Conservation (phyloP, 805 yeast genomes). For the Lachancea nothofagi region DNA sequence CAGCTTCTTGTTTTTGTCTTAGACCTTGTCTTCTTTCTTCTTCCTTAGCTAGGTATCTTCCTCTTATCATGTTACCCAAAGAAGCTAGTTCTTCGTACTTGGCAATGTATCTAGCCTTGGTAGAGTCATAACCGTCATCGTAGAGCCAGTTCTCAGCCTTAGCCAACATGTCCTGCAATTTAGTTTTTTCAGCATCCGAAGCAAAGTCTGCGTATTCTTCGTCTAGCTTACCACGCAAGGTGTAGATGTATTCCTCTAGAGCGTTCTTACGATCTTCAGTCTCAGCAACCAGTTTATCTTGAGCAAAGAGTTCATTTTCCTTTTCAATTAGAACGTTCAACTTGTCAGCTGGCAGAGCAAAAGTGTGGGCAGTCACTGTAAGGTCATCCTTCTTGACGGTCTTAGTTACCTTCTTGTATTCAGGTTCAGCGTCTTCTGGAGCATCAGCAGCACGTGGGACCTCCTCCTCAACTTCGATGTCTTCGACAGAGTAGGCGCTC, state of each 20-base stretch:
- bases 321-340: slow-evolving; percentile 66
- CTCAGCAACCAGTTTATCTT: slow-evolving; percentile 95
- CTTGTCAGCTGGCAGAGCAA: slow-evolving; percentile 50
- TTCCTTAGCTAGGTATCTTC: slow-evolving; percentile 88
- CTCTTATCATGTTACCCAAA: slow-evolving; percentile 89
- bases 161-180: slow-evolving; percentile 62
- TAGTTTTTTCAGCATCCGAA: slow-evolving; percentile 81
- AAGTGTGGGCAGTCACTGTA: slow-evolving; percentile 52
- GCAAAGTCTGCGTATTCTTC: slow-evolving; percentile 88
- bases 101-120: slow-evolving; percentile 95
- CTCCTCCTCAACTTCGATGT: slow-evolving; percentile 82
- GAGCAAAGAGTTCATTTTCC: slow-evolving; percentile 79
- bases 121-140: slow-evolving; percentile 93
- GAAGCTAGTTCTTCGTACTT: slow-evolving; percentile 96
- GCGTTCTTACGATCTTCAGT: slow-evolving; percentile 99
- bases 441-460: slow-evolving; percentile 51
- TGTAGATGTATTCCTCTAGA: slow-evolving; percentile 96
- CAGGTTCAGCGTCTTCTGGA: slow-evolving; percentile 65
- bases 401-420: slow-evolving; percentile 86
- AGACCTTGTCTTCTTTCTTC: slow-evolving; percentile 91
- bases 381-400: slow-evolving; percentile 86
- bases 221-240: slow-evolving; percentile 92
- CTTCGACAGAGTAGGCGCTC: slow-evolving; percentile 92
- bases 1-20: slow-evolving; percentile 83
- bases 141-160: slow-evolving; percentile 98